Evolutionary conservation across 768 basidiomycete species (phyloP).

Genomic region (Trametes cingulata): DNA sequence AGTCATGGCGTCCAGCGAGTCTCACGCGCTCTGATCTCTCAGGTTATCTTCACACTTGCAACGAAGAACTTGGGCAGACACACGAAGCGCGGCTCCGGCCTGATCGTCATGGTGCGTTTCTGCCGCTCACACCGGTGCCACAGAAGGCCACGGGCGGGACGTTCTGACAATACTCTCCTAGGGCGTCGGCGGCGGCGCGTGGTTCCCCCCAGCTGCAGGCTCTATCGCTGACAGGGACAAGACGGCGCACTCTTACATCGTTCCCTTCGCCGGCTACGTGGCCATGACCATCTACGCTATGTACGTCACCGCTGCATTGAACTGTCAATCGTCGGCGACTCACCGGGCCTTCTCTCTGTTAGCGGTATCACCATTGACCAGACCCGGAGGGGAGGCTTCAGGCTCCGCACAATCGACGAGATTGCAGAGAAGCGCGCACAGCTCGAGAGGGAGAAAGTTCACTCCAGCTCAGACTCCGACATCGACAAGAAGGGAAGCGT

Average conservation of each 20-base stretch:
- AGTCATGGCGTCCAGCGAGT: not conserved
- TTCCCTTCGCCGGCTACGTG: constrained; percentile 58
- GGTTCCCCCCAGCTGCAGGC: constrained; percentile 66
- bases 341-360: constrained; percentile 13
- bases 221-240: constrained; percentile 49
- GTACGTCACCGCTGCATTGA: constrained; percentile 39
- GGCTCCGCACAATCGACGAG: constrained; percentile 50
- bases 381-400: constrained; percentile 49
- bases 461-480: constrained; percentile 11
- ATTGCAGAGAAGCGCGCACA: constrained; percentile 29
- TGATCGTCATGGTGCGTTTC: constrained; percentile 57
- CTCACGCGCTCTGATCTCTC: not conserved
- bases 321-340: not conserved
- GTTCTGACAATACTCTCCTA: constrained; percentile 21
- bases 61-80: constrained; percentile 64
- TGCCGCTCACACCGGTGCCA: not conserved
- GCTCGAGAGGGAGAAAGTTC: constrained; percentile 5
- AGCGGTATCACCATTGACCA: constrained; percentile 59
- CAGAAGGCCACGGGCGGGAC: not conserved
- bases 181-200: constrained; percentile 68
- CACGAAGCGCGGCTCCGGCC: constrained; percentile 61
- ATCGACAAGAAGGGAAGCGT: constrained; percentile 24
- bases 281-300: constrained; percentile 59
- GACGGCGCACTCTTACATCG: constrained; percentile 58
- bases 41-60: constrained; percentile 64